Evolutionary conservation across 495 filamentous ascomycete species (phyloP).

Genomic region (Penicillium ochrochloron): DNA sequence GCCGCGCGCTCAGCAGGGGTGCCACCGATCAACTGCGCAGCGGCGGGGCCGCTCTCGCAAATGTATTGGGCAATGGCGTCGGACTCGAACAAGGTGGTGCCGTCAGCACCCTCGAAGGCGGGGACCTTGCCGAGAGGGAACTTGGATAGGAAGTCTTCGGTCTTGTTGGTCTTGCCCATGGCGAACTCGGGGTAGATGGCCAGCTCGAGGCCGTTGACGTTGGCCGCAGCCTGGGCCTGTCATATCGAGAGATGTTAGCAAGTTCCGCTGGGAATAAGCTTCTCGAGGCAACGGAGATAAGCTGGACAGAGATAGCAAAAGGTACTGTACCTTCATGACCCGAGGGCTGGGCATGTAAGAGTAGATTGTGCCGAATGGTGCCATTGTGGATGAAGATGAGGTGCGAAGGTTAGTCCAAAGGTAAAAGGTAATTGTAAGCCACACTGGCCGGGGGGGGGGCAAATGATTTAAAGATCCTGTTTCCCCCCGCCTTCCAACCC

Average conservation of each 20-base stretch:
- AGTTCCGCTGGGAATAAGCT: background rate
- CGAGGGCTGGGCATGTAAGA: conserved; percentile 51
- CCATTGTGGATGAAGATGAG: conserved; percentile 44
- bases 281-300: background rate
- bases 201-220: conserved; percentile 56
- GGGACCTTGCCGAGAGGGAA: conserved; percentile 67
- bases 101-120: conserved; percentile 58
- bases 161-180: conserved; percentile 51
- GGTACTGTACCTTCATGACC: conserved; percentile 48
- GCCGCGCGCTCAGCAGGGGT: conserved; percentile 50
- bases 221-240: conserved; percentile 56
- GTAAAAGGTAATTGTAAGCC: background rate
- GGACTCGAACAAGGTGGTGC: conserved; percentile 53
- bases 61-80: conserved; percentile 61
- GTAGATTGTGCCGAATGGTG: conserved; percentile 59
- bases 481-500: background rate
- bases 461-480: background rate
- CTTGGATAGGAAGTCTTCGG: conserved; percentile 59
- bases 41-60: conserved; percentile 56
- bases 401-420: conserved; percentile 2
- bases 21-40: conserved; percentile 54
- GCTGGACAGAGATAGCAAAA: background rate
- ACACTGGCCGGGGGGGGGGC: background rate
- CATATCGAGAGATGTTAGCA: conserved; percentile 5
- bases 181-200: conserved; percentile 44